Conservation (phyloP, 139 green algal species). For the Chlamydomonas sp. region DNA sequence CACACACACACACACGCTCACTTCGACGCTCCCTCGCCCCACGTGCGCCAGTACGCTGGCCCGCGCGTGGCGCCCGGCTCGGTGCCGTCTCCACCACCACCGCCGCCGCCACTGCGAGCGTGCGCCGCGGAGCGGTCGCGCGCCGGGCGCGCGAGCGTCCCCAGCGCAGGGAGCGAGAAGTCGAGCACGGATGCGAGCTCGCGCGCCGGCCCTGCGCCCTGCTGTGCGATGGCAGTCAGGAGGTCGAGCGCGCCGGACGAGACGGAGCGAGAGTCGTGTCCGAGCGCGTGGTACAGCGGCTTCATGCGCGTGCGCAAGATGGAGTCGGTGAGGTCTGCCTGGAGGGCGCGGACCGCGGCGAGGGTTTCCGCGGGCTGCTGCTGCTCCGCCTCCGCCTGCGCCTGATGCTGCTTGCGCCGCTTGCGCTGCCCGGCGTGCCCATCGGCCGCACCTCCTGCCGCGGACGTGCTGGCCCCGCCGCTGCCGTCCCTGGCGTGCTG, state of each 20-base stretch:
- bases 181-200: background rate
- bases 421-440: too few relatives aligned
- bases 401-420: background rate
- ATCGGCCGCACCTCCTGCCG: too few relatives aligned
- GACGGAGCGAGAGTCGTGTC: background rate
- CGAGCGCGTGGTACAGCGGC: background rate
- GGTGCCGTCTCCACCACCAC: background rate
- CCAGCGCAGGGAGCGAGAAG: background rate
- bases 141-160: background rate
- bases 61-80: too few relatives aligned
- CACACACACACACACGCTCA: too few relatives aligned
- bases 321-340: background rate
- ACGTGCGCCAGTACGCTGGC: too few relatives aligned
- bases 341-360: background rate
- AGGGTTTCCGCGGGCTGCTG: background rate
- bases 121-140: too few relatives aligned
- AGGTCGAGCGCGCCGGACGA: background rate
- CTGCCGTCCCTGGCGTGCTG: background rate
- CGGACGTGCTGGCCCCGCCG: too few relatives aligned
- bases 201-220: background rate
- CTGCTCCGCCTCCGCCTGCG: background rate
- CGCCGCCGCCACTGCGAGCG: too few relatives aligned
- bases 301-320: background rate
- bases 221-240: background rate
- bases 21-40: too few relatives aligned